Evolutionary conservation across 768 basidiomycete genomes (phyloP).

Genomic region (Mycena galopus): DNA sequence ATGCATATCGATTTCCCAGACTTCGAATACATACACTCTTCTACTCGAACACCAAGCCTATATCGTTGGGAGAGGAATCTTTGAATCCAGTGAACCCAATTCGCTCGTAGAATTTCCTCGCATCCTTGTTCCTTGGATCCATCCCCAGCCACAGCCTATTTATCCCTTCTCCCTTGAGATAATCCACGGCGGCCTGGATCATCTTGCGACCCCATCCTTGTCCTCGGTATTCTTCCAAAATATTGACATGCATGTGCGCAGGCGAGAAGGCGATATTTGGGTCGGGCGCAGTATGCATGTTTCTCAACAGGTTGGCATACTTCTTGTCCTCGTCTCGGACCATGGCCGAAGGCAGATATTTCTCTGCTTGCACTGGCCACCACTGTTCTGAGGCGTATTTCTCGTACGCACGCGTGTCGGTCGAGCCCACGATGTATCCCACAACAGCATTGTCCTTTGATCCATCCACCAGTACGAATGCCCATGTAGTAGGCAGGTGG

Average conservation of each 20-base stretch:
- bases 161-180: conserved; percentile 64
- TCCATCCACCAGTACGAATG: conserved; percentile 77
- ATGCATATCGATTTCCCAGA: not conserved
- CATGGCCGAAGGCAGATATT: conserved; percentile 59
- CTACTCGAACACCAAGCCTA: conserved; percentile 69
- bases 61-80: conserved; percentile 60
- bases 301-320: conserved; percentile 57
- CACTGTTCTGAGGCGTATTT: conserved; percentile 65
- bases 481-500: conserved; percentile 75
- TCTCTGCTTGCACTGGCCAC: conserved; percentile 73
- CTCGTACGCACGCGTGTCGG: conserved; percentile 77
- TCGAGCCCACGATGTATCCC: conserved; percentile 79
- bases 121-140: conserved; percentile 72
- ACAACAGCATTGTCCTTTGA: conserved; percentile 60
- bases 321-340: conserved; percentile 57
- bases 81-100: conserved; percentile 73
- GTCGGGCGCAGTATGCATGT: conserved; percentile 60
- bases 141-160: conserved; percentile 77
- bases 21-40: not conserved
- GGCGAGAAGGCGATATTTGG: conserved; percentile 74
- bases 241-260: conserved; percentile 83
- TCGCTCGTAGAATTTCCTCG: conserved; percentile 70
- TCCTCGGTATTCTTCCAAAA: conserved; percentile 74
- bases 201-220: conserved; percentile 80
- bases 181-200: conserved; percentile 65